Evolutionary conservation across 169 alveolate species (phyloP).

Genomic region (Cyclospora cayetanensis): DNA sequence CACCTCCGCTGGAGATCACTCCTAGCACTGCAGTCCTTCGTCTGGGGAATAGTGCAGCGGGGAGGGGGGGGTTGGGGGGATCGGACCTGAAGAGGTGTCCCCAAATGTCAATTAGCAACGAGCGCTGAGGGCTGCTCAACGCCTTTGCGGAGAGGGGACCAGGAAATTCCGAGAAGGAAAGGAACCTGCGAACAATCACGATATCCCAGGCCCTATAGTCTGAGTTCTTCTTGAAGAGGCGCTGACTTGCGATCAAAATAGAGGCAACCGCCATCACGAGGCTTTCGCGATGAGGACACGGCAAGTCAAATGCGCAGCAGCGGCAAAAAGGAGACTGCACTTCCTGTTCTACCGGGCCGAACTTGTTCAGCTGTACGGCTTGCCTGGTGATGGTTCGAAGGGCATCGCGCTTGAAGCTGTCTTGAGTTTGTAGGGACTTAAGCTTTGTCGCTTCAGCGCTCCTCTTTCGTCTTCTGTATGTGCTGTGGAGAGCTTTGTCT

Average conservation of each 20-base stretch:
- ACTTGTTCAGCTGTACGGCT: slow-evolving; percentile 12
- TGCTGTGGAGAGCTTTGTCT: slow-evolving; percentile 28
- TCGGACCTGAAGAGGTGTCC: slow-evolving; percentile 23
- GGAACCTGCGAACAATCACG: slow-evolving; percentile 11
- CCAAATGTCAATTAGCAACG: slow-evolving; percentile 26
- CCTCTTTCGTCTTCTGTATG: not conserved
- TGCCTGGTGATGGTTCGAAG: slow-evolving; percentile 45
- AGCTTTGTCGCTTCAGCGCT: slow-evolving; percentile 40
- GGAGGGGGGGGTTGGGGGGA: slow-evolving; percentile 9
- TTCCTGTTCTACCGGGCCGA: no score
- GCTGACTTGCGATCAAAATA: no score
- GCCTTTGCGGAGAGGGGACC: slow-evolving; percentile 47
- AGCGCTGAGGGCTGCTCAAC: slow-evolving; percentile 52
- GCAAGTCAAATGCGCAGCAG: no score
- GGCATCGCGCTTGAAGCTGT: slow-evolving; percentile 43
- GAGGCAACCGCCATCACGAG: no score
- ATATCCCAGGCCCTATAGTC: slow-evolving; percentile 23
- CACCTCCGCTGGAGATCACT: no score
- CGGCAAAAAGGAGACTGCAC: no score
- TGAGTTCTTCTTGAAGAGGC: no score
- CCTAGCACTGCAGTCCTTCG: no score
- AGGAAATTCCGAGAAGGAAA: slow-evolving; percentile 21
- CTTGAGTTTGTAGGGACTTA: slow-evolving; percentile 28
- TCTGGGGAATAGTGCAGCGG: no score
- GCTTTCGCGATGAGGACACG: no score